Percentiles rank a stretch among this genome's conserved stretches.
phyloP scores from a whole-genome alignment of 73 alveolate genomes.

The Paramecium tetraurelia region DNA sequence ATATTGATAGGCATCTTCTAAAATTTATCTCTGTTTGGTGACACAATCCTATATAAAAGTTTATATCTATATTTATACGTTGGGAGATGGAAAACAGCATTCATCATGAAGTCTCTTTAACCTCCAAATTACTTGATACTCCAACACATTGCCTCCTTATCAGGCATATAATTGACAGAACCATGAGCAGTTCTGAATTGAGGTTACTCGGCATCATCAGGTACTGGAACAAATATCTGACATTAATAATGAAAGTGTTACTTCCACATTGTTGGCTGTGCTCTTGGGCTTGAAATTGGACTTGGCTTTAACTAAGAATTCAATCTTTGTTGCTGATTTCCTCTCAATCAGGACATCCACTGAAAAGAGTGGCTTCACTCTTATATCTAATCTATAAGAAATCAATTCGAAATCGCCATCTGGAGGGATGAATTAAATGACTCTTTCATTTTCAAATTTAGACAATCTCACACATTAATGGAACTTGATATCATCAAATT shows the following conservation, averaged over 20 bases:
- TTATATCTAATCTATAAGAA: conserved; percentile 90
- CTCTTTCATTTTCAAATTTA: conserved; percentile 94
- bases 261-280: conserved; percentile 95
- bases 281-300: conserved; percentile 91
- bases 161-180: conserved; percentile 89
- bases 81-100: conserved; percentile 97
- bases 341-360: conserved; percentile 61
- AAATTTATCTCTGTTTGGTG: conserved; percentile 76
- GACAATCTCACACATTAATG: conserved; percentile 89
- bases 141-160: conserved; percentile 96
- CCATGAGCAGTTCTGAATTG: conserved; percentile 92
- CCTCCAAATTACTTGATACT: conserved; percentile 97
- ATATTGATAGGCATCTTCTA: conserved; percentile 87
- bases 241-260: background rate
- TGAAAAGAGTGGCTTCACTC: conserved; percentile 56
- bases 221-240: conserved; percentile 93
- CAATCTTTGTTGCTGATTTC: conserved; percentile 72
- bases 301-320: conserved; percentile 91
- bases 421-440: conserved; percentile 97
- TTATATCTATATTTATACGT: conserved; percentile 22
- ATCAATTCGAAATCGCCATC: conserved; percentile 98
- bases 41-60: background rate
- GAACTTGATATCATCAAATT: conserved; percentile 94
- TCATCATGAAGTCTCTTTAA: conserved; percentile 94
- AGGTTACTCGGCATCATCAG: conserved; percentile 95